A percentile compares a stretch with the other conserved stretches of the same genome.
Evolutionary conservation across 257 asterid species (phyloP).

Genomic region (Petunia secreta): DNA sequence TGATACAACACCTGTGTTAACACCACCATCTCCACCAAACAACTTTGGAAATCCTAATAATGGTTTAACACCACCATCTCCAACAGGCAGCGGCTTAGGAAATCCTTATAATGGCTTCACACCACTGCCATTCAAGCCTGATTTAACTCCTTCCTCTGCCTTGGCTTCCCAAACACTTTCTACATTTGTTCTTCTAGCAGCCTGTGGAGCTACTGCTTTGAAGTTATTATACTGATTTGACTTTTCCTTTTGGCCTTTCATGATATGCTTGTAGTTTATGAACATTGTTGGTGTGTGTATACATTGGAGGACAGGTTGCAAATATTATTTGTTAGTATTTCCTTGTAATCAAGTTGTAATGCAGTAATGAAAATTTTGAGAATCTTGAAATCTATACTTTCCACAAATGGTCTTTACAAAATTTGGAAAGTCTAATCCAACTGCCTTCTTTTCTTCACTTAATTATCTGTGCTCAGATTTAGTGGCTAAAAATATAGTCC

Average conservation of each 20-base stretch:
- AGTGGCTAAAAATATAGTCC: too few species aligned
- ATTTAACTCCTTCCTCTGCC: slow-evolving; percentile 51
- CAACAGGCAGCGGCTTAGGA: slow-evolving; percentile 29
- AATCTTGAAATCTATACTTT: background rate
- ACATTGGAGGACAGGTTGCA: background rate
- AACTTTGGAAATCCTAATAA: slow-evolving; percentile 21
- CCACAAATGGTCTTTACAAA: background rate
- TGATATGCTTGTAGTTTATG: background rate
- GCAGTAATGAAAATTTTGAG: background rate
- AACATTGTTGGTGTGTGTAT: slow-evolving; percentile 17
- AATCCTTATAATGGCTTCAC: slow-evolving; percentile 26
- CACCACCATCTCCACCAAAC: slow-evolving; percentile 16
- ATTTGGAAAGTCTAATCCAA: too few species aligned
- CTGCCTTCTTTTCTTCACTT: too few species aligned
- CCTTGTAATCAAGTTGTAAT: background rate
- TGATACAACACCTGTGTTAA: slow-evolving; percentile 18
- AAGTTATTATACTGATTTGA: slow-evolving; percentile 30
- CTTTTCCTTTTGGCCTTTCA: too few species aligned
- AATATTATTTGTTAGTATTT: slow-evolving; percentile 1
- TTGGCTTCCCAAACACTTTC: slow-evolving; percentile 30
- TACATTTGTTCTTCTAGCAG: slow-evolving; percentile 34
- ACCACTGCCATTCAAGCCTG: slow-evolving; percentile 46
- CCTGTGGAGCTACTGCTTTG: slow-evolving; percentile 40
- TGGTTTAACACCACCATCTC: slow-evolving; percentile 23
- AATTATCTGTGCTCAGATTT: too few species aligned